These are phyloP conservation scores for Macroventuria anomochaeta DNA, from an alignment of 2,329 filamentous ascomycete species.

Conservation along the genomic window DNA sequence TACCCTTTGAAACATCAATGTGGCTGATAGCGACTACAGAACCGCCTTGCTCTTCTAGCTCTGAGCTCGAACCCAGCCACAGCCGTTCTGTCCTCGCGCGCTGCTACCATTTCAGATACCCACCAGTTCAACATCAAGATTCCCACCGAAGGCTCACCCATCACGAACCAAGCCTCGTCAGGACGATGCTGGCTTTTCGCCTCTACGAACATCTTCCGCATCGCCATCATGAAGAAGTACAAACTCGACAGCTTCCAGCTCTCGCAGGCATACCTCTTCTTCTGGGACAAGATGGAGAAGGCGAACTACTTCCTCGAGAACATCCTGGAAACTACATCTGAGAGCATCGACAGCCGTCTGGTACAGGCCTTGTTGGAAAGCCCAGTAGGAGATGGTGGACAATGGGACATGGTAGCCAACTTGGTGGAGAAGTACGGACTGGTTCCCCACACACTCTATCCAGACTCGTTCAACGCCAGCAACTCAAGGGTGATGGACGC, in stretches of 20 bases:
- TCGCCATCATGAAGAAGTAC: conserved; percentile 87
- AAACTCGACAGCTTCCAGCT: conserved; percentile 80
- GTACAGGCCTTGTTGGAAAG: conserved; percentile 72
- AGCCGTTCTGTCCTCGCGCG: conserved; percentile 68
- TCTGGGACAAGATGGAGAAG: conserved; percentile 94
- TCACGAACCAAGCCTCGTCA: conserved; percentile 82
- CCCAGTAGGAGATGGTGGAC: conserved; percentile 80
- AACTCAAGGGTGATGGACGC: conserved; percentile 73
- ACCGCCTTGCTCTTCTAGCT: conserved; percentile 77
- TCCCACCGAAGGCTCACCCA: conserved; percentile 78
- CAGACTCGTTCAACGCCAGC: conserved; percentile 80
- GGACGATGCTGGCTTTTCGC: conserved; percentile 94
- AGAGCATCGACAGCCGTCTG: conserved; percentile 75
- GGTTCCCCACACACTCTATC: conserved; percentile 82
- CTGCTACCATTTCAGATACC: conserved; percentile 69
- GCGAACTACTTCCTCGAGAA: conserved; percentile 88
- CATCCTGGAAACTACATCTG: conserved; percentile 73
- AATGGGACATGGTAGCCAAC: conserved; percentile 93
- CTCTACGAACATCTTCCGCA: conserved; percentile 86
- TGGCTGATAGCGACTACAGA: conserved; percentile 45
- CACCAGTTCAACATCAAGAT: conserved; percentile 87
- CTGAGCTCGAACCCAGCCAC: conserved; percentile 72
- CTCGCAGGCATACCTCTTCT: conserved; percentile 88
- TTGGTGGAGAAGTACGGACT: conserved; percentile 86
- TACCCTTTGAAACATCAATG: background rate